Base-by-base conservation (phyloP, 1,139 yeast genomes). In the Nakaseomyces delphensis region DNA sequence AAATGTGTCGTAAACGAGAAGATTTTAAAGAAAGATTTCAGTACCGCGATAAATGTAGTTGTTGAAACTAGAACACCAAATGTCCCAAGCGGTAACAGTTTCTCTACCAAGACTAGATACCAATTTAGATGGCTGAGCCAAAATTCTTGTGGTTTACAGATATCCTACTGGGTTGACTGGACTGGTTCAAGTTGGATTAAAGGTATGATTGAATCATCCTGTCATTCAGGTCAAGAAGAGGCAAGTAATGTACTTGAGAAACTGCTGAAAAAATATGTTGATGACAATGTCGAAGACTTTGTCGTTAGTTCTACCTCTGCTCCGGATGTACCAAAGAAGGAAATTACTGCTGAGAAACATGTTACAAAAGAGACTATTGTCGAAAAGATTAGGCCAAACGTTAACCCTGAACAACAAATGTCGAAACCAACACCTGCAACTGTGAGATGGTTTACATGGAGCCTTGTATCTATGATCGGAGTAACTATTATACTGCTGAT, bases 161-260 rank as follows among this genome's bases (percentile, higher is more conserved):
- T 80, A 3, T 81, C 95, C 0, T 76, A 69, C 48, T 70, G 76
- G 59, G 76, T 89, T 43, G 91, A 84, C 45, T 91, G 98, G 98
- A 73, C 83, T 1, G 94, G 87, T 4, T 82, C 83, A 54, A 82
- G 95, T 37, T 91, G 97, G 95, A 79, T 89, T 55, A 85, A 89
- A 63, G 78, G 87, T 10, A 84, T 94, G 33, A 80, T 91, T 51
- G 97, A 91, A 57, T 85, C 82, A 54, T 95, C 96, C 21, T 77
- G 94, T 29, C 76, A 79, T 43, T 87, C 83, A 42, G 98, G 98
- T 0, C 96, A 91, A 56, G 73, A 75, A 48, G 79, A 78, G 4
- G 79, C 84, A 5, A 70, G 62, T 1, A 54, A 52, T 16, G 56
- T 49, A 2, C 44, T 66, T 29, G 47, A 54, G 4, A 43, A 46